Evolutionary conservation across 345 rosid genomes (phyloP).

Genomic region (Eucalyptus pauciflora): DNA sequence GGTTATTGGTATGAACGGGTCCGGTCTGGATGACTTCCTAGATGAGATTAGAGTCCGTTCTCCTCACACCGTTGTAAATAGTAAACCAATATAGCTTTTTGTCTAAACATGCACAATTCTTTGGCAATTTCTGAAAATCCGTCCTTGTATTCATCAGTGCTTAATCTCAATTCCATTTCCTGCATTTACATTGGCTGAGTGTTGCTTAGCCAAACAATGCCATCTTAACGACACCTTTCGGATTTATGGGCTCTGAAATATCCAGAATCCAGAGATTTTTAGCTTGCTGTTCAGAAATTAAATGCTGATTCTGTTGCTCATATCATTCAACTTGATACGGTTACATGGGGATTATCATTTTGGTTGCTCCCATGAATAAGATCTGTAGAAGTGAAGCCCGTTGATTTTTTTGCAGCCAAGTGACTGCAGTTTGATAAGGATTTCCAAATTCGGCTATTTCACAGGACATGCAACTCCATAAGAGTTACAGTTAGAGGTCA

Average conservation of each 20-base stretch:
- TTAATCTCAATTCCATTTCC: background rate
- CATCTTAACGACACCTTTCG: background rate
- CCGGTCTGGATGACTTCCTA: conserved; percentile 25
- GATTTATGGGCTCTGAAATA: background rate
- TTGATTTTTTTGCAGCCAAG: conserved; percentile 2
- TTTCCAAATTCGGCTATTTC: conserved; percentile 28
- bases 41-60: conserved; percentile 1
- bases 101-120: background rate
- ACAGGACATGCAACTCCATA: conserved; percentile 17
- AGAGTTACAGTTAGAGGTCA: too few species aligned
- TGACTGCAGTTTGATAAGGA: conserved; percentile 41
- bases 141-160: background rate
- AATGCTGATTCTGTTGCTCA: background rate
- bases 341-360: background rate
- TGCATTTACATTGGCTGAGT: background rate
- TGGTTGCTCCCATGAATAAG: background rate
- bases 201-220: background rate
- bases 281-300: background rate
- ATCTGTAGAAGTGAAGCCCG: background rate
- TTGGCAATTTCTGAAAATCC: background rate
- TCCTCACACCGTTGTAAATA: background rate
- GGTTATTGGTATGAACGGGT: conserved; percentile 62
- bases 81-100: background rate
- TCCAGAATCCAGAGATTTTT: background rate
- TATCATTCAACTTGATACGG: background rate